Conservation (phyloP, 768 basidiomycete genomes). For the Boletus insuetus region DNA sequence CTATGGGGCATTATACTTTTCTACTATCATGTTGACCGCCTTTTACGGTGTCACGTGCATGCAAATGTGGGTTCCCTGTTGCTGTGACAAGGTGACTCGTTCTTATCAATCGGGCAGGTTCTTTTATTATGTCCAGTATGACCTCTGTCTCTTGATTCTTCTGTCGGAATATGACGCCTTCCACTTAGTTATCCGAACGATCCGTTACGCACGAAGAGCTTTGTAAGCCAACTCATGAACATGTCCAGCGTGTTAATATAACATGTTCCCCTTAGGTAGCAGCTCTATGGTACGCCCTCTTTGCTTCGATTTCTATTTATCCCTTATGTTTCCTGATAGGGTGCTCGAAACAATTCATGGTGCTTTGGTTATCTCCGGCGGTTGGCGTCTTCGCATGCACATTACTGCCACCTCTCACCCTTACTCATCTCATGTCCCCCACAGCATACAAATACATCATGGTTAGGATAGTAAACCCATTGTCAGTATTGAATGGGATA, state of each 20-base stretch:
- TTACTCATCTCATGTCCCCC: neutral
- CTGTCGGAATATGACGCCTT: neutral
- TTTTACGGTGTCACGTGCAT: slow-evolving; percentile 7
- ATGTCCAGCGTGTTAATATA: neutral
- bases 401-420: neutral
- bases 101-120: neutral
- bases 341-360: slow-evolving; percentile 9
- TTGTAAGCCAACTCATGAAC: slow-evolving; percentile 1
- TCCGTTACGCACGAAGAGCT: neutral
- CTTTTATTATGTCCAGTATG: slow-evolving; percentile 7
- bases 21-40: neutral
- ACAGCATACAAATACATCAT: slow-evolving; percentile 3
- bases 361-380: neutral
- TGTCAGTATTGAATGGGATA: neutral
- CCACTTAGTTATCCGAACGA: neutral
- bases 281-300: neutral
- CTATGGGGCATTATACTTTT: neutral
- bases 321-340: neutral
- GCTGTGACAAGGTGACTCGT: neutral
- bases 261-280: neutral
- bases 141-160: neutral
- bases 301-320: rapidly evolving
- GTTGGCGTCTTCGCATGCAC: neutral
- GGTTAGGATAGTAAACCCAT: neutral
- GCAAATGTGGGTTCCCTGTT: slow-evolving; percentile 6